Evolutionary conservation across 192 early-diverging fungal genomes (phyloP).

Genomic region (Cladochytrium replicatum): DNA sequence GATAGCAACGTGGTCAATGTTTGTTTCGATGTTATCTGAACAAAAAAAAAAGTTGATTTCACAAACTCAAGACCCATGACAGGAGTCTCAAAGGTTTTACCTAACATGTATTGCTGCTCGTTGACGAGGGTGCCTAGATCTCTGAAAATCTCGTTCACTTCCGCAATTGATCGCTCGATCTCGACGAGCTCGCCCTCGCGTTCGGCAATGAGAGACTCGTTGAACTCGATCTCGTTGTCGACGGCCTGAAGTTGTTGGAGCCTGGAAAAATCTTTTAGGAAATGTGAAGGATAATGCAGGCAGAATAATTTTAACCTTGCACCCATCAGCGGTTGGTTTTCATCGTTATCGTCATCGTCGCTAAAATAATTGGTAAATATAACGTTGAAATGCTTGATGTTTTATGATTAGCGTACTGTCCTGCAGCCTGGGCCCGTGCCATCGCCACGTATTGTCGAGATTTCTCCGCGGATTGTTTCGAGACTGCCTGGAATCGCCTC

Average conservation of each 20-base stretch:
- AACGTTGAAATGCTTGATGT: not conserved
- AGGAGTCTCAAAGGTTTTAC: constrained; percentile 33
- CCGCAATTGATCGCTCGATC: constrained; percentile 86
- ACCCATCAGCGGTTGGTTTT: constrained; percentile 50
- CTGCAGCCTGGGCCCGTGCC: constrained; percentile 42
- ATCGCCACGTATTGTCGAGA: constrained; percentile 76
- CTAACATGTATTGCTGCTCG: constrained; percentile 86
- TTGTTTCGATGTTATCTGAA: constrained; percentile 88
- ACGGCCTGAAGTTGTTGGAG: constrained; percentile 46
- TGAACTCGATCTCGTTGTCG: constrained; percentile 89
- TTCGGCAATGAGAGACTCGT: constrained; percentile 87
- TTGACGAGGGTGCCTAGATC: constrained; percentile 94
- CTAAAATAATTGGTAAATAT: not conserved
- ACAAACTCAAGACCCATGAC: not conserved
- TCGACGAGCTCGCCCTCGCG: constrained; percentile 85
- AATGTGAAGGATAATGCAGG: too few relatives aligned
- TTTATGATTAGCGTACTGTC: constrained; percentile 5
- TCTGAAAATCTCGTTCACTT: constrained; percentile 95
- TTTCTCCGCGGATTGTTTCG: constrained; percentile 71
- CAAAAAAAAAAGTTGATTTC: not conserved
- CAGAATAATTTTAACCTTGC: too few relatives aligned
- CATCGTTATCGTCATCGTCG: constrained; percentile 33
- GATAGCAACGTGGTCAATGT: constrained; percentile 71
- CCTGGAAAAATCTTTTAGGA: constrained; percentile 4
- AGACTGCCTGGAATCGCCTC: constrained; percentile 78